A percentile compares a stretch with the other conserved stretches of the same genome.
Conservation (phyloP, 345 rosid species). For the Mallotus nudiflorus region DNA sequence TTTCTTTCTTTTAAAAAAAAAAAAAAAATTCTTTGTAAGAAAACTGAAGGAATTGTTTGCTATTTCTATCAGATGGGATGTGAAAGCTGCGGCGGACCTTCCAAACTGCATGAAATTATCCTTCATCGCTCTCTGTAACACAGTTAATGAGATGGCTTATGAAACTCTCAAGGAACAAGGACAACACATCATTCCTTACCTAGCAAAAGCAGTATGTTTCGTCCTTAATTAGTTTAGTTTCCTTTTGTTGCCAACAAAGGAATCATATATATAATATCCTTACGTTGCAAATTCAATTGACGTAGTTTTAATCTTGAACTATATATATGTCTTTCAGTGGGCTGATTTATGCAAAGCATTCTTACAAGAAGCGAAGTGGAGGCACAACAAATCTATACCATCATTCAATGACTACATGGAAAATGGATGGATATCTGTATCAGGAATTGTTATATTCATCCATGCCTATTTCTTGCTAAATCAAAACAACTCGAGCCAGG, state of each 20-base stretch:
- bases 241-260: too few relatives aligned
- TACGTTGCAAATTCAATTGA: too few relatives aligned
- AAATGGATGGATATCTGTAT: conserved; percentile 40
- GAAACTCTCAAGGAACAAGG: conserved; percentile 36
- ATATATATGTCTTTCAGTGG: conserved; percentile 28
- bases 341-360: conserved; percentile 42
- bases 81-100: conserved; percentile 26
- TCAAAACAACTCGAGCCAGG: conserved; percentile 13
- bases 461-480: conserved; percentile 29
- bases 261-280: too few relatives aligned
- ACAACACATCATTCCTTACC: conserved; percentile 9
- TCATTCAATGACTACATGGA: conserved; percentile 41
- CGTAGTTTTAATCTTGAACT: too few relatives aligned
- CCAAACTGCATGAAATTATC: conserved; percentile 48
- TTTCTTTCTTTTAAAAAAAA: too few relatives aligned
- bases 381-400: conserved; percentile 18
- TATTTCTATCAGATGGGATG: conserved; percentile 60
- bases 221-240: neutral
- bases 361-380: conserved; percentile 49
- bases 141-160: conserved; percentile 45
- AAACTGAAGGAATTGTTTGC: too few relatives aligned
- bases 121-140: conserved; percentile 41
- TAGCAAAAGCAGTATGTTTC: conserved; percentile 3
- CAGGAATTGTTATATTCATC: conserved; percentile 27
- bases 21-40: too few relatives aligned